phyloP scores from a whole-genome alignment of 179 eudicot genomes.

The Vitellaria paradoxa region DNA sequence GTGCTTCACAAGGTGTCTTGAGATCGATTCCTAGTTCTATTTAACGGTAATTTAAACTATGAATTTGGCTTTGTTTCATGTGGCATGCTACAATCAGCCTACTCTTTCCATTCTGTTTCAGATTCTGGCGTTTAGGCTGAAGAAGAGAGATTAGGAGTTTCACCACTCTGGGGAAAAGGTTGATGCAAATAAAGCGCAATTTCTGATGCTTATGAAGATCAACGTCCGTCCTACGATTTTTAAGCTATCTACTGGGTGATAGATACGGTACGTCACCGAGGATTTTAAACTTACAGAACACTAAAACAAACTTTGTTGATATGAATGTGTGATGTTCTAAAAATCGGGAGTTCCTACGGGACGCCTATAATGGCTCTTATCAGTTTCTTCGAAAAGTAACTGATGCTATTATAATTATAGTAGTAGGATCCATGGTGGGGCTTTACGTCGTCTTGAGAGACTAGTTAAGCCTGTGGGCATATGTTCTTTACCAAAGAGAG shows the following conservation, averaged over 20 bases:
- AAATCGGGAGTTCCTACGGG: background rate
- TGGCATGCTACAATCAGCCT: background rate
- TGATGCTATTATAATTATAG: background rate
- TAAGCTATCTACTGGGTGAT: background rate
- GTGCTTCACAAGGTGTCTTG: too few species aligned
- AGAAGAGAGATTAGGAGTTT: background rate
- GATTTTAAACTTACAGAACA: background rate
- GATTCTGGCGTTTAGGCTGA: slow-evolving; percentile 10
- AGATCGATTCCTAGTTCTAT: background rate
- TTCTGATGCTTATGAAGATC: background rate
- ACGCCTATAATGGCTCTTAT: background rate
- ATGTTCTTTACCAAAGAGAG: too few species aligned
- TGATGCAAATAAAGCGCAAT: background rate
- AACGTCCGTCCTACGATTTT: background rate
- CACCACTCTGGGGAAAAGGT: background rate
- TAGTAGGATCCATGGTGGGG: too few species aligned
- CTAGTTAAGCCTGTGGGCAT: too few species aligned
- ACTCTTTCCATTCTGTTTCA: background rate
- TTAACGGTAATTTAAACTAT: background rate
- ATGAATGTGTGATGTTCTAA: background rate
- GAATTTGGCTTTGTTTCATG: background rate
- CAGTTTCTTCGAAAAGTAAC: background rate
- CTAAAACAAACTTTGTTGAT: background rate
- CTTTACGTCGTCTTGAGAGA: too few species aligned
- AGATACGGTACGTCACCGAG: background rate